Evolutionary conservation across 331 rosid genomes (phyloP), one percentile per base, ranked within the genome.

Genomic region (Stylosanthes scabra): DNA sequence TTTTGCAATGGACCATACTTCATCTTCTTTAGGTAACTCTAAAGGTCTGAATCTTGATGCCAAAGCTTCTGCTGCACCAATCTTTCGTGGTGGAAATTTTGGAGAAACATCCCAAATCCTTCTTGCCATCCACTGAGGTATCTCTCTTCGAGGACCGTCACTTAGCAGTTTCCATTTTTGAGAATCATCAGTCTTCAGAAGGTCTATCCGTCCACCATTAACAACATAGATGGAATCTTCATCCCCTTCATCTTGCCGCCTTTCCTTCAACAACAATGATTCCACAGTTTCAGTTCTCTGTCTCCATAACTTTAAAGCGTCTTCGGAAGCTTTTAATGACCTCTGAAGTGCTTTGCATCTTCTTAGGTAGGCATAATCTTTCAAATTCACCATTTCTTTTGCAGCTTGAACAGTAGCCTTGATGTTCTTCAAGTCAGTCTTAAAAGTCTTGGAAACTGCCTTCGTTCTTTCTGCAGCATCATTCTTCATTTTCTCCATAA

Each of bases 121-220:
- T 74, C 96, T 79, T 49, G 92, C 96, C 87, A 88, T 90, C 93
- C 96, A 90, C 65, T 85, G 96, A 68, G 93, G 96, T 81, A 86
- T 90, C 85, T 84, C 96, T 76, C 93, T 78, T 63, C 91, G 90
- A 78, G 96, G 96, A 66, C 93, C 96, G 20, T 82, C 87, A 69
- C 88, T 90, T 66, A 87, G 78, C 71, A 90, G 89, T 78, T 90
- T 90, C 91, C 91, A 90, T 74, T 90, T 90, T 84, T 78, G 89
- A 31, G 91, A 85, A 78, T 87, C 89, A 61, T 78, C 87, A 75
- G 80, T 66, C 8, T 87, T 87, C 78, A 89, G 78, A 78, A 90
- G 89, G 27, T 90, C 96, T 74, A 90, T 82, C 61, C 96, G 75
- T 72, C 96, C 96, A 74, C 96, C 96, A 74, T 90, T 90, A 59